Evolutionary conservation across 495 filamentous ascomycete species (phyloP).

Genomic region (Penicillium roqueforti): DNA sequence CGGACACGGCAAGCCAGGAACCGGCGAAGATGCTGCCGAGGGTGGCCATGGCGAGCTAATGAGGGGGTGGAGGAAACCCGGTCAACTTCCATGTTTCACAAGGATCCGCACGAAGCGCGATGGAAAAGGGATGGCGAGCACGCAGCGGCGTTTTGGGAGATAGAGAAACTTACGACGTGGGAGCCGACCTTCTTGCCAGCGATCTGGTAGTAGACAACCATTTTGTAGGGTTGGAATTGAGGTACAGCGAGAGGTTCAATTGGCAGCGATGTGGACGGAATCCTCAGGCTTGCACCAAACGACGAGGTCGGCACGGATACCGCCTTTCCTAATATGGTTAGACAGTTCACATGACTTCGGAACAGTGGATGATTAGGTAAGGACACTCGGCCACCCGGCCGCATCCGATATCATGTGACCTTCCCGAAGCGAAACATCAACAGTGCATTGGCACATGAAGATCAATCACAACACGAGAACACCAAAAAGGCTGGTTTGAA

Average conservation of each 20-base stretch:
- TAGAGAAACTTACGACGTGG: conserved; percentile 70
- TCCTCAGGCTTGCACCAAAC: conserved; percentile 21
- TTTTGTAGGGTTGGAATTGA: conserved; percentile 51
- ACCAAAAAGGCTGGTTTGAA: neutral
- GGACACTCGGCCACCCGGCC: neutral
- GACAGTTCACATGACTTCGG: conserved; percentile 1
- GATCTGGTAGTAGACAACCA: conserved; percentile 83
- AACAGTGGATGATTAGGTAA: neutral
- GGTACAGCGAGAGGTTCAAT: conserved; percentile 31
- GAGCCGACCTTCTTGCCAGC: conserved; percentile 89
- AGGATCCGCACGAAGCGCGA: conserved; percentile 13
- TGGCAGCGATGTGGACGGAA: conserved; percentile 31
- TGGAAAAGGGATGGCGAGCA: conserved; percentile 23
- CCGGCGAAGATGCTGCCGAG: conserved; percentile 64
- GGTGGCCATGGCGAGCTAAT: conserved; percentile 80
- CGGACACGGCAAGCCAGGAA: conserved; percentile 50
- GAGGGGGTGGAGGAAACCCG: conserved; percentile 1
- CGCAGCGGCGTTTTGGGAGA: neutral
- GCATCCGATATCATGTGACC: conserved; percentile 26
- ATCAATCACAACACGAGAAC: neutral
- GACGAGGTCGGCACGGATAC: conserved; percentile 26
- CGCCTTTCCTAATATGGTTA: conserved; percentile 28
- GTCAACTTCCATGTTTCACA: conserved; percentile 16
- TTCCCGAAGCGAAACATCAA: conserved; percentile 15
- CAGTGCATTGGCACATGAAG: neutral